phyloP scores from a whole-genome alignment of 2,329 filamentous ascomycete species.

The Pseudopithomyces chartarum region DNA sequence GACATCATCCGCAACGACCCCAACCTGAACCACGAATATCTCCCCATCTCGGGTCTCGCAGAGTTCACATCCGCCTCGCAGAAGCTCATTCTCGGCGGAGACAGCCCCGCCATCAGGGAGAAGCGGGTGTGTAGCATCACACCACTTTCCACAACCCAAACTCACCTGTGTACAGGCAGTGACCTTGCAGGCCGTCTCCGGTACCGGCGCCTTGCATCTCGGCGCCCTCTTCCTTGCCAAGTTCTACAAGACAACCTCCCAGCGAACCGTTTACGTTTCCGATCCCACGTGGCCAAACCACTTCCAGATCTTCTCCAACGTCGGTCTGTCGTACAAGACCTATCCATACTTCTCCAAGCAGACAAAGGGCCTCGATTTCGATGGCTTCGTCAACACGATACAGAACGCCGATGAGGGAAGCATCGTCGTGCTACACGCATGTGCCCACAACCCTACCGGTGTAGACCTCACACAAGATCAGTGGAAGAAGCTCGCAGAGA shows the following conservation, averaged over 20 bases:
- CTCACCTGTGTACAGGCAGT: constrained; percentile 56
- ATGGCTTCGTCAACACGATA: constrained; percentile 79
- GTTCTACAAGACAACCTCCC: constrained; percentile 74
- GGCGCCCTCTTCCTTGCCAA: constrained; percentile 91
- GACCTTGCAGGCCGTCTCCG: constrained; percentile 93
- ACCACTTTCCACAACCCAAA: constrained; percentile 25
- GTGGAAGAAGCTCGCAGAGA: constrained; percentile 84
- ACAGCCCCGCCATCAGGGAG: constrained; percentile 81
- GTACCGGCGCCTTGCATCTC: constrained; percentile 92
- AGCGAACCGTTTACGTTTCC: constrained; percentile 84
- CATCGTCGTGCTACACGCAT: constrained; percentile 90
- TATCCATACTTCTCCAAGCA: constrained; percentile 94
- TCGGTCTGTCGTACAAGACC: constrained; percentile 73
- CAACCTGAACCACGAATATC: constrained; percentile 95
- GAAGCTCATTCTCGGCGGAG: constrained; percentile 81
- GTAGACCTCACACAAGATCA: constrained; percentile 93
- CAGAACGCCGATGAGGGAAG: constrained; percentile 73
- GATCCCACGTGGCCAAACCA: constrained; percentile 98
- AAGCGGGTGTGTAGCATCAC: constrained; percentile 63
- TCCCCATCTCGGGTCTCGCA: constrained; percentile 87
- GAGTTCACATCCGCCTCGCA: constrained; percentile 88
- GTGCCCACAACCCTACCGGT: constrained; percentile 97
- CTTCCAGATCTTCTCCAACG: constrained; percentile 96
- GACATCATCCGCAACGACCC: constrained; percentile 87
- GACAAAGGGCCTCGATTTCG: constrained; percentile 90